A percentile compares a stretch with the other conserved stretches of the same genome.
These are phyloP conservation scores for Globisporangium echinulatum DNA, from an alignment of 352 stramenopile genomes.

Conservation along the genomic window DNA sequence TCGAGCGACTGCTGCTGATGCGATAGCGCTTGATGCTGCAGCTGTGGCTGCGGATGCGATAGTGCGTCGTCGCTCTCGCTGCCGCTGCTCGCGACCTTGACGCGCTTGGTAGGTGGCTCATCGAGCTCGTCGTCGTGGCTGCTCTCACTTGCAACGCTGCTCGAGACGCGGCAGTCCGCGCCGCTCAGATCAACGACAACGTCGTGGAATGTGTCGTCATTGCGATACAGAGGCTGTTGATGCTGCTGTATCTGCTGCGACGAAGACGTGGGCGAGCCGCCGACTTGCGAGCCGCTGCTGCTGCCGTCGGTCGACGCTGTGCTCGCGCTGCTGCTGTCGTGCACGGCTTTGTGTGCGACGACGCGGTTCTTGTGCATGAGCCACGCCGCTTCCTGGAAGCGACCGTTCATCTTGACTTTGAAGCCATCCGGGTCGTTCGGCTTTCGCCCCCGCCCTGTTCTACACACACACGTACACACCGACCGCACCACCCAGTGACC, in stretches of 20 bases:
- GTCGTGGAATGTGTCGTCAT: conserved; percentile 7
- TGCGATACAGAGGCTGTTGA: background rate
- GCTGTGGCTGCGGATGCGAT: background rate
- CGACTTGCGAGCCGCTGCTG: conserved; percentile 12
- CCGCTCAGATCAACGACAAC: conserved; percentile 3
- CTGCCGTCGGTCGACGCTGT: conserved; percentile 13
- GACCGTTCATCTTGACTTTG: conserved; percentile 71
- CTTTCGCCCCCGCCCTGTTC: conserved; percentile 40
- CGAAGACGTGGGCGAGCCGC: background rate
- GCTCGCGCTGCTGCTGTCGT: background rate
- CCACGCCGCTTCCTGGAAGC: conserved; percentile 57
- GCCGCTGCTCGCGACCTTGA: conserved; percentile 12
- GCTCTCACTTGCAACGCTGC: background rate
- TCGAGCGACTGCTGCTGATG: conserved; percentile 5
- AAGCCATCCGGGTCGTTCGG: conserved; percentile 61
- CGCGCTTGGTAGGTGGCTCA: conserved; percentile 14
- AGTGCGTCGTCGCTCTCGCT: conserved; percentile 14
- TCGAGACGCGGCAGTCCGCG: background rate
- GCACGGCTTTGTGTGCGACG: conserved; percentile 27
- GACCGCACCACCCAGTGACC: background rate
- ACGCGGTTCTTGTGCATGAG: conserved; percentile 63
- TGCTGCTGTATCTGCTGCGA: no score
- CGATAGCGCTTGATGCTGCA: background rate
- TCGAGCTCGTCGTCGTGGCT: background rate
- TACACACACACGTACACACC: conserved; percentile 13